Percentiles rank a stretch among this genome's conserved stretches.
These are phyloP conservation scores for Ophiostoma pallidulum DNA, from an alignment of 2,329 filamentous ascomycete species.

Conservation along the genomic window DNA sequence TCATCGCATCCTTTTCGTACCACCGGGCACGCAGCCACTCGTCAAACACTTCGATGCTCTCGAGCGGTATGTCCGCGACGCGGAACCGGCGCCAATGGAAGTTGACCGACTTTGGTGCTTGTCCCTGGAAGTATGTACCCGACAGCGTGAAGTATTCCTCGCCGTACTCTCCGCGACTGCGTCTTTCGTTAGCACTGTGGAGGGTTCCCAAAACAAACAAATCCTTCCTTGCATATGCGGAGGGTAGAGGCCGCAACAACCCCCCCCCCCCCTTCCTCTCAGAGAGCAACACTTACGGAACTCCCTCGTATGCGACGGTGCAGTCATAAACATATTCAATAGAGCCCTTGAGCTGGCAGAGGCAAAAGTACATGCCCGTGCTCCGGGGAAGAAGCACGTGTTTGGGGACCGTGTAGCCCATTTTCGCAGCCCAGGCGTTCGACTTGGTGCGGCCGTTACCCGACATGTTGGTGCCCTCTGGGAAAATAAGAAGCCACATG, in stretches of 20 bases:
- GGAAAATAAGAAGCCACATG: slow-evolving; percentile 87
- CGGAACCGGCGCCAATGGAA: slow-evolving; percentile 90
- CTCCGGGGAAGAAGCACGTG: slow-evolving; percentile 71
- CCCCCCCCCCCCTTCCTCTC: no score
- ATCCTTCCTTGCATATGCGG: no score
- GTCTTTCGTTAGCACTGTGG: slow-evolving; percentile 10
- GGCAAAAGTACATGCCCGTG: slow-evolving; percentile 70
- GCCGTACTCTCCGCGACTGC: slow-evolving; percentile 69
- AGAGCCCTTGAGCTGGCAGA: slow-evolving; percentile 63
- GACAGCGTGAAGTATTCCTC: slow-evolving; percentile 81
- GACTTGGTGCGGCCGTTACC: slow-evolving; percentile 61
- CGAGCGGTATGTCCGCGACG: slow-evolving; percentile 69
- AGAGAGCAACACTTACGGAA: slow-evolving; percentile 56
- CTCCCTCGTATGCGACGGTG: slow-evolving; percentile 89
- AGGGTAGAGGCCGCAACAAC: no score
- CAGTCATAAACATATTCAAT: slow-evolving; percentile 86
- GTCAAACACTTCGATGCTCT: slow-evolving; percentile 66
- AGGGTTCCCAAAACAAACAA: no score
- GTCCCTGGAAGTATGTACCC: slow-evolving; percentile 80
- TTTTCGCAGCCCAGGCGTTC: slow-evolving; percentile 66
- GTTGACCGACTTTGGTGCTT: slow-evolving; percentile 88
- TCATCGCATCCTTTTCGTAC: slow-evolving; percentile 82
- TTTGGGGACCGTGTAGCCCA: slow-evolving; percentile 59
- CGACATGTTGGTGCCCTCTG: slow-evolving; percentile 77
- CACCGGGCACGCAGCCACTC: slow-evolving; percentile 77